These are phyloP conservation scores for Curvularia spicifera DNA, from an alignment of 2,329 filamentous ascomycete genomes.

Conservation along the genomic window DNA sequence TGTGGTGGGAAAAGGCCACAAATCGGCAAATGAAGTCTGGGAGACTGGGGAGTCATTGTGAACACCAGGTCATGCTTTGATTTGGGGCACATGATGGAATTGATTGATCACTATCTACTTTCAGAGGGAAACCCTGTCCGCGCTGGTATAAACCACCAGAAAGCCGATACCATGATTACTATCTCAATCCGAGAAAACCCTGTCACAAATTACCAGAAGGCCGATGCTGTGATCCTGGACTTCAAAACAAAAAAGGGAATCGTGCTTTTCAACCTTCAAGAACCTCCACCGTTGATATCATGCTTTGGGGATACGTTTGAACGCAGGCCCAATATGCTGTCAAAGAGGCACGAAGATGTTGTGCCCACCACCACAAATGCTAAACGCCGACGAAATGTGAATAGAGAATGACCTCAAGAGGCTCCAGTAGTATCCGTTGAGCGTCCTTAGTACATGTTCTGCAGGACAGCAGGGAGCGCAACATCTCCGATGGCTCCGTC, in stretches of 20 bases:
- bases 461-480: slow-evolving; percentile 23
- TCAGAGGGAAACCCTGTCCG: no score
- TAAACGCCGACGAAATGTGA: not conserved
- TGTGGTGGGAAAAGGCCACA: no score
- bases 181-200: no score
- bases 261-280: not conserved
- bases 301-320: not conserved
- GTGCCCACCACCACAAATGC: not conserved
- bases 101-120: no score
- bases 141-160: no score
- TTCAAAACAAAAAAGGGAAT: not conserved
- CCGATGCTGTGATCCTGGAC: not conserved
- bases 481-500: slow-evolving; percentile 28
- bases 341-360: not conserved
- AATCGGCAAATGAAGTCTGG: no score
- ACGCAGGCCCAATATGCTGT: not conserved
- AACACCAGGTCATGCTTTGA: no score
- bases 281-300: not conserved
- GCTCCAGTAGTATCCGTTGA: no score
- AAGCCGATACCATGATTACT: no score
- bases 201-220: no score
- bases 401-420: not conserved
- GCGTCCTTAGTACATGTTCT: not conserved
- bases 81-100: no score
- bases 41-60: no score